Base-by-base conservation (phyloP, 148 eudicot genomes). In the Linanthus parryae region DNA sequence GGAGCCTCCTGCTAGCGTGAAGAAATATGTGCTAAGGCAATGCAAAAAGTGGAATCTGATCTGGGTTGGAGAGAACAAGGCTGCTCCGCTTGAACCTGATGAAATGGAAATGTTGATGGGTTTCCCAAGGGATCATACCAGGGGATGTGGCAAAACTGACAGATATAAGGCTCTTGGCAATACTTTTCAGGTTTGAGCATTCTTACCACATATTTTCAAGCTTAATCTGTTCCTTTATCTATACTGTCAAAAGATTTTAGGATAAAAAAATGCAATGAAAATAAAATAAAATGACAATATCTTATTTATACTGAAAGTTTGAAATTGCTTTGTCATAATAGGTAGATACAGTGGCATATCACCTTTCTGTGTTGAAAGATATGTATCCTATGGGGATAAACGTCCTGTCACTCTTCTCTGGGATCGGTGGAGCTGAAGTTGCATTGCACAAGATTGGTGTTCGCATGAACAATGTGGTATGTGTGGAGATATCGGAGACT, bases 341-440 rank as follows among this genome's bases (percentile, higher is more conserved):
- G 97, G 81, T 89, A 11, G 95, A 85, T 55, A 85, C 97, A 3
- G 95, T 85, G 52, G 97, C 85, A 2, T 89, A 85, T 44, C 97
- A 85, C 44, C 68, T 89, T 0, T 89, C 58, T 8, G 76, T 67
- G 5, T 34, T 75, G 35, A 75, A 63, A 33, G 44, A 60, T 6
- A 2, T 70, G 35, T 71, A 36, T 21, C 80, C 70, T 0, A 7
- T 20, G 5, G 76, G 80, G 13, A 75, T 75, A n/a, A 75, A 55
- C 20, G 54, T 75, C 8, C 59, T 67, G 2, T 75, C 80, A 4
- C 73, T 75, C 6, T 75, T 75, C 63, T 71, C 80, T 7, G 80
- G 76, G 6, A 75, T 76, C 25, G 81, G 81, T 6, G 73, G 81
- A 7, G 81, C 76, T 10, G 76, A 76, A 18, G 58, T 76, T 11